Conservation (phyloP, 495 filamentous ascomycete genomes). For the Xylaria longipes region DNA sequence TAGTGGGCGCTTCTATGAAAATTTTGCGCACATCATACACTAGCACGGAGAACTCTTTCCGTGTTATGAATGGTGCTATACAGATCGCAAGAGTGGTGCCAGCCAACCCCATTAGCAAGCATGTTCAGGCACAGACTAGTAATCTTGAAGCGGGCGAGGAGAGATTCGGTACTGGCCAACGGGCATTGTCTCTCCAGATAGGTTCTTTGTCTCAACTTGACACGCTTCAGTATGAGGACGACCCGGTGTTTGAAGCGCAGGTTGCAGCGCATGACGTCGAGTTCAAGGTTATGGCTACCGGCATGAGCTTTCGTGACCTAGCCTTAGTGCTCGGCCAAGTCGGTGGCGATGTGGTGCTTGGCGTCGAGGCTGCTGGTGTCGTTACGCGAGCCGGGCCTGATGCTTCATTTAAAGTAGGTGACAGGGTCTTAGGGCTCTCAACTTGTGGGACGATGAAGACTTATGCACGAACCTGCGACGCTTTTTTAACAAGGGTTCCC, state of each 20-base stretch:
- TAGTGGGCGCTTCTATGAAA: neutral
- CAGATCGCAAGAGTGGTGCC: conserved; percentile 15
- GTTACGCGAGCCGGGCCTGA: conserved; percentile 21
- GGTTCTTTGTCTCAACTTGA: conserved; percentile 37
- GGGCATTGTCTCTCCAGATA: conserved; percentile 21
- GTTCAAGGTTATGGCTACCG: conserved; percentile 21
- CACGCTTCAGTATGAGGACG: conserved; percentile 35
- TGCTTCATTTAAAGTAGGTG: conserved; percentile 12
- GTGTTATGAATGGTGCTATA: conserved; percentile 6
- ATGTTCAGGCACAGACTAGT: conserved; percentile 14
- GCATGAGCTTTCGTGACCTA: conserved; percentile 16
- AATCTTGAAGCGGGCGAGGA: neutral
- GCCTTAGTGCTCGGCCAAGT: conserved; percentile 11
- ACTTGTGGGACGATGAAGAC: conserved; percentile 38
- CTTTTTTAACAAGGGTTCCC: conserved; percentile 37
- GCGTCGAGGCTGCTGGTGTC: conserved; percentile 30
- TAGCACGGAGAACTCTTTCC: conserved; percentile 26
- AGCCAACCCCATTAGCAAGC: conserved; percentile 8
- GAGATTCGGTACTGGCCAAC: neutral
- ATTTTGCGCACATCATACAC: conserved; percentile 6
- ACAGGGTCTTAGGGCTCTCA: conserved; percentile 32
- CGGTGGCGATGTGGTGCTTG: conserved; percentile 16
- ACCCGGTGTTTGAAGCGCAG: conserved; percentile 1
- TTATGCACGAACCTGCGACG: conserved; percentile 24
- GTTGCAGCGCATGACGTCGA: conserved; percentile 22